These are phyloP conservation scores for Calonectria hawksworthii DNA, from an alignment of 2,329 filamentous ascomycete species.

Conservation along the genomic window DNA sequence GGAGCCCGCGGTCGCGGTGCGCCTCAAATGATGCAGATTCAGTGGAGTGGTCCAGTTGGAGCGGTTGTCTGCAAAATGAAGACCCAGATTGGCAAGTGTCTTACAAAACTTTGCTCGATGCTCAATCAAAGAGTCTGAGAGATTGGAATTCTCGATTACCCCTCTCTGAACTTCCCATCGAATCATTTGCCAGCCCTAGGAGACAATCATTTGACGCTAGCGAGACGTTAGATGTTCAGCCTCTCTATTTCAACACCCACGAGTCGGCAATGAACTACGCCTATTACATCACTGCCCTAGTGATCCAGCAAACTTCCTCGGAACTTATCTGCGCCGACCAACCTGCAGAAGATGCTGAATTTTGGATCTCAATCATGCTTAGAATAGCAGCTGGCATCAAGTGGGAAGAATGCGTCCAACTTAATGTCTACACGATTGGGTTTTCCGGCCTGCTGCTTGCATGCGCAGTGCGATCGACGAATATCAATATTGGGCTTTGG, in stretches of 20 bases:
- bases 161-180: slow-evolving; percentile 6
- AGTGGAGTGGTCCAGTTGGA: not conserved
- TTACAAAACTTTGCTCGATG: not conserved
- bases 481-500: slow-evolving; percentile 30
- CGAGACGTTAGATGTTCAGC: not conserved
- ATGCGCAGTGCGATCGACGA: slow-evolving; percentile 33
- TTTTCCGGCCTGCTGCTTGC: slow-evolving; percentile 34
- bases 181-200: not conserved
- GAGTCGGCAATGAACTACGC: slow-evolving; percentile 30
- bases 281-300: slow-evolving; percentile 23
- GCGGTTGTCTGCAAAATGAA: not conserved
- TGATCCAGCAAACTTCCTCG: slow-evolving; percentile 14
- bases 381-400: slow-evolving; percentile 38
- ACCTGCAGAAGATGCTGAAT: not conserved
- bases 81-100: not conserved
- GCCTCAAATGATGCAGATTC: too few relatives aligned
- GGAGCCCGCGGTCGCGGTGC: accelerated
- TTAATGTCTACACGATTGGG: slow-evolving; percentile 42
- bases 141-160: slow-evolving; percentile 21
- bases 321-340: not conserved
- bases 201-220: not conserved
- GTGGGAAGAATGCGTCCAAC: slow-evolving; percentile 40
- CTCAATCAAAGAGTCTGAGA: not conserved
- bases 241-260: slow-evolving; percentile 17
- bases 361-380: slow-evolving; percentile 38